Evolutionary conservation across 768 basidiomycete species (phyloP).

Genomic region (Trametes cinnabarina): DNA sequence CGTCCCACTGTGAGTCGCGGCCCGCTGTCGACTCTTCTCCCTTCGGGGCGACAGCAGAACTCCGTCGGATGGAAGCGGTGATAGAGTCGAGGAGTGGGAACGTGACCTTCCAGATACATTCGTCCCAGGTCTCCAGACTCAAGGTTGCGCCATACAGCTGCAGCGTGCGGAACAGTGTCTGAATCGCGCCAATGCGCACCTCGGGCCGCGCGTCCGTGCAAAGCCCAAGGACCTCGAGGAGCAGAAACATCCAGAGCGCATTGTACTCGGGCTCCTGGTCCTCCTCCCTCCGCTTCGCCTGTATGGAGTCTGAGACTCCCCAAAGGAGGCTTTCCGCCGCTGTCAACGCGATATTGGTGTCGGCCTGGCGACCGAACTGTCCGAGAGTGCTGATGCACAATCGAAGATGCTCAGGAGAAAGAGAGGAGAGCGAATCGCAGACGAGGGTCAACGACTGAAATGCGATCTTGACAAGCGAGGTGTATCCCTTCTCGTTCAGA

Average conservation of each 20-base stretch:
- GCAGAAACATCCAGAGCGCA: slow-evolving; percentile 90
- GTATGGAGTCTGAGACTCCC: slow-evolving; percentile 95
- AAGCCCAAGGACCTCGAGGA: slow-evolving; percentile 78
- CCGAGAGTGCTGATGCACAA: slow-evolving; percentile 89
- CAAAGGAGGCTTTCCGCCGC: slow-evolving; percentile 91
- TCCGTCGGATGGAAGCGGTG: slow-evolving; percentile 51
- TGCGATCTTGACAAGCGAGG: slow-evolving; percentile 81
- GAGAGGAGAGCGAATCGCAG: slow-evolving; percentile 84
- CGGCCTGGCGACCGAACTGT: slow-evolving; percentile 87
- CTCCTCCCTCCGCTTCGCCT: slow-evolving; percentile 68
- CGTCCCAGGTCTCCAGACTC: slow-evolving; percentile 80
- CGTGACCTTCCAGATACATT: slow-evolving; percentile 87
- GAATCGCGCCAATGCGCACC: slow-evolving; percentile 90
- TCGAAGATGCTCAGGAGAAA: slow-evolving; percentile 78
- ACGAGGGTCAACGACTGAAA: slow-evolving; percentile 94
- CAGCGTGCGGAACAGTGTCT: slow-evolving; percentile 91
- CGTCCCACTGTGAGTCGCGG: slow-evolving; percentile 67
- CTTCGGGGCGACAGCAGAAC: slow-evolving; percentile 11
- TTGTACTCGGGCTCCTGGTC: slow-evolving; percentile 72
- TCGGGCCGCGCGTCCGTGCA: slow-evolving; percentile 83
- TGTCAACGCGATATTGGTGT: slow-evolving; percentile 95
- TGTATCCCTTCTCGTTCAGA: slow-evolving; percentile 67
- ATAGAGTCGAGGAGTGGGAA: slow-evolving; percentile 82
- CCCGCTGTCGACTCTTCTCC: slow-evolving; percentile 16
- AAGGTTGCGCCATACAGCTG: slow-evolving; percentile 90